Conservation (phyloP, 2,329 filamentous ascomycete species). For the Trichoderma aggressivum region DNA sequence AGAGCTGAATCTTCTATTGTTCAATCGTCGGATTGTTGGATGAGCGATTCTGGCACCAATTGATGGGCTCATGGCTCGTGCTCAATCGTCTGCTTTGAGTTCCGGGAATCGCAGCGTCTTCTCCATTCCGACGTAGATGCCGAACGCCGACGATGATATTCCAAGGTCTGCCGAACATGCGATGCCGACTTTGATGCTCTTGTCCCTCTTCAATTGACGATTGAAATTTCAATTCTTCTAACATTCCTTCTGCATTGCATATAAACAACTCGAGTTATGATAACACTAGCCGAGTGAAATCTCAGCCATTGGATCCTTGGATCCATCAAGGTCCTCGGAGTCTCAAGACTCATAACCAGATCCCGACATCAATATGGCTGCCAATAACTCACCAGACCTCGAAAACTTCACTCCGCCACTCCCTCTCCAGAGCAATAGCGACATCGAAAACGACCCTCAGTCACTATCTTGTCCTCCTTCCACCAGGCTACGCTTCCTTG, state of each 20-base stretch:
- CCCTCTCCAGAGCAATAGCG: background rate
- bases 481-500: background rate
- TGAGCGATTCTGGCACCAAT: background rate
- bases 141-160: constrained; percentile 12
- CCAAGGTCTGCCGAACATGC: background rate
- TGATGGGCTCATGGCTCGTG: background rate
- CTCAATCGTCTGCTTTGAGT: background rate
- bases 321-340: background rate
- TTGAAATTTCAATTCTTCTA: background rate
- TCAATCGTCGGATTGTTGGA: background rate
- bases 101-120: background rate
- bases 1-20: background rate
- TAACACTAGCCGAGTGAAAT: background rate
- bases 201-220: no score
- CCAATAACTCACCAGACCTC: background rate
- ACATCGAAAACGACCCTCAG: background rate
- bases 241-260: no score
- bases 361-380: background rate
- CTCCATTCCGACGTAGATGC: constrained; percentile 7
- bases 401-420: background rate
- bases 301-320: background rate
- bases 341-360: background rate
- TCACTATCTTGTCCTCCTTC: background rate
- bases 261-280: background rate
- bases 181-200: background rate